Conservation (phyloP, 257 asterid species). For the Thymus quinquecostatus region DNA sequence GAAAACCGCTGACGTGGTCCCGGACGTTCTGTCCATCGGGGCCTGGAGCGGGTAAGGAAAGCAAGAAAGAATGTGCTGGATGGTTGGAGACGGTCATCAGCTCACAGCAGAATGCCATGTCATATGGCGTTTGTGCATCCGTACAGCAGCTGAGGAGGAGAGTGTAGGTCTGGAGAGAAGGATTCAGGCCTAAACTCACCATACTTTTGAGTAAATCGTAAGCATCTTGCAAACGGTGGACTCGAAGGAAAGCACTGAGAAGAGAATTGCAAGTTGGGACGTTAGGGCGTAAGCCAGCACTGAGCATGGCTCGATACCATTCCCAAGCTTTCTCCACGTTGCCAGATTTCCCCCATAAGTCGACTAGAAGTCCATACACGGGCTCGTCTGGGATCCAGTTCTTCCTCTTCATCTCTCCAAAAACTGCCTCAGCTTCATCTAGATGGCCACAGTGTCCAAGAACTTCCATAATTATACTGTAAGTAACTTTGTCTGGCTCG, state of each 20-base stretch:
- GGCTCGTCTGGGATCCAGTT: conserved; percentile 99
- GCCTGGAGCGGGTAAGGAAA: conserved; percentile 84
- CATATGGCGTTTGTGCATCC: conserved; percentile 75
- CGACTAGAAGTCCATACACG: conserved; percentile 90
- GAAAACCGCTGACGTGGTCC: conserved; percentile 74
- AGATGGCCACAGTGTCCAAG: conserved; percentile 94
- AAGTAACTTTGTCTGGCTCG: conserved; percentile 92
- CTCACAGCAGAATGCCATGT: conserved; percentile 73
- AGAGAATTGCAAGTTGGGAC: conserved; percentile 96
- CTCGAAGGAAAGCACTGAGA: conserved; percentile 91
- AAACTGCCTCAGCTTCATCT: conserved; percentile 91
- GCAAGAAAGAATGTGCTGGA: conserved; percentile 81
- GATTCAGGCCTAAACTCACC: conserved; percentile 72
- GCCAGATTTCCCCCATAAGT: conserved; percentile 92
- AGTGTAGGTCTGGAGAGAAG: conserved; percentile 89
- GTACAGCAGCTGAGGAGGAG: conserved; percentile 90
- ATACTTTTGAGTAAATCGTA: conserved; percentile 77
- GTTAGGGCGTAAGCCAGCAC: conserved; percentile 79
- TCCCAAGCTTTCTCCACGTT: conserved; percentile 87
- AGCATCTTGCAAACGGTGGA: conserved; percentile 83
- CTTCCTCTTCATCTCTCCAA: conserved; percentile 80
- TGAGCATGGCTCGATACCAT: conserved; percentile 88
- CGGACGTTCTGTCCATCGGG: conserved; percentile 88
- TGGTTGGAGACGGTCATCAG: conserved; percentile 84
- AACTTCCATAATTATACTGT: conserved; percentile 96